Conservation (phyloP, 805 yeast species). For the Candida argentea region DNA sequence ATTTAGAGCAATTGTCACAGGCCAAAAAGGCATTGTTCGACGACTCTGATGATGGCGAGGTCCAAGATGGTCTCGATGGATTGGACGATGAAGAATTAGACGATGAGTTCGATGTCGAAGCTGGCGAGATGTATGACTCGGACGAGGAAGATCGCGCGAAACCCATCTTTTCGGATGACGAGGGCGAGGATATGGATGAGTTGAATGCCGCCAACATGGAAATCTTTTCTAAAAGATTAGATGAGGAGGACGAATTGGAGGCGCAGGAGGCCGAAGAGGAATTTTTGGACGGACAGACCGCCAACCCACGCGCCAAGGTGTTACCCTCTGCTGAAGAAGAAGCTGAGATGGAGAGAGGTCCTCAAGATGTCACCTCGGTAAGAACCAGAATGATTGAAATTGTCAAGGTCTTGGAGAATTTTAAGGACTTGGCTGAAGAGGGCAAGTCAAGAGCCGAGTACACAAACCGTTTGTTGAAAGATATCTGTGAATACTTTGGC, state of each 20-base stretch:
- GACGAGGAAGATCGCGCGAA: conserved; percentile 51
- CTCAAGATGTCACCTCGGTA: conserved; percentile 69
- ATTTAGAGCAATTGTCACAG: conserved; percentile 51
- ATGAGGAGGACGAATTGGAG: conserved; percentile 42
- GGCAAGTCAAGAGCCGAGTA: conserved; percentile 84
- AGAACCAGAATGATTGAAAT: conserved; percentile 94
- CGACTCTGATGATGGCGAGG: conserved; percentile 54
- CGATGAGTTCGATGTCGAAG: conserved; percentile 26
- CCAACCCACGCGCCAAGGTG: conserved; percentile 67
- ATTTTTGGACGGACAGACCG: conserved; percentile 44
- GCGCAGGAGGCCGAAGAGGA: conserved; percentile 43
- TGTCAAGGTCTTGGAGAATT: conserved; percentile 87
- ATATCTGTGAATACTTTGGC: conserved; percentile 90
- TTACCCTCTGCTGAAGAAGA: conserved; percentile 66
- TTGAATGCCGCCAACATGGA: conserved; percentile 80
- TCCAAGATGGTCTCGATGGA: conserved; percentile 29
- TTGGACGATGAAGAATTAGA: conserved; percentile 8
- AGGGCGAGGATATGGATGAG: conserved; percentile 45
- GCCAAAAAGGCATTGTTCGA: conserved; percentile 73
- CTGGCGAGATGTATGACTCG: conserved; percentile 35
- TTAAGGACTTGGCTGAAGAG: conserved; percentile 70
- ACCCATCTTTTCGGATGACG: conserved; percentile 80
- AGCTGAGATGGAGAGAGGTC: conserved; percentile 37
- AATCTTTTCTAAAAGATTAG: conserved; percentile 58
- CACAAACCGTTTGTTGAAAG: conserved; percentile 64